These are phyloP conservation scores for Fusarium protoensiforme DNA, from an alignment of 2,329 filamentous ascomycete genomes.

Conservation along the genomic window DNA sequence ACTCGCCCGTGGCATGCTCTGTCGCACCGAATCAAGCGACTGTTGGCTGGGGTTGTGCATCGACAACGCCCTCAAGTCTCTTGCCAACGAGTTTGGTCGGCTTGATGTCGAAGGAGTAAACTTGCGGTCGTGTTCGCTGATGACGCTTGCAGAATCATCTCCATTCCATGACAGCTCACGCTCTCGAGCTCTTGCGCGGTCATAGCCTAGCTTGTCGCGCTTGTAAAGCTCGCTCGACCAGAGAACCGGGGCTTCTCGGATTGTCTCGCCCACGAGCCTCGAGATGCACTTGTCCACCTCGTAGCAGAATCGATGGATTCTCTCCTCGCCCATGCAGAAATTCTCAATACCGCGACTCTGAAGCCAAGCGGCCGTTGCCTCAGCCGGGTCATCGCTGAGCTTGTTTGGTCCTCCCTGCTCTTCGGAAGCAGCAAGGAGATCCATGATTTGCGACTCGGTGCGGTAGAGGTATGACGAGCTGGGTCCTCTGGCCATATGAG, in stretches of 20 bases:
- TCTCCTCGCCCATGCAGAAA: conserved; percentile 93
- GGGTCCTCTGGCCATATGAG: conserved; percentile 59
- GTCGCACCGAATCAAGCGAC: conserved; percentile 76
- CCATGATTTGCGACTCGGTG: conserved; percentile 86
- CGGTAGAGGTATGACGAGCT: conserved; percentile 77
- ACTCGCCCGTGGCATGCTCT: conserved; percentile 67
- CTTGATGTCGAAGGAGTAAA: conserved; percentile 53
- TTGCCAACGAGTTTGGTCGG: conserved; percentile 63
- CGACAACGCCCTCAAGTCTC: conserved; percentile 68
- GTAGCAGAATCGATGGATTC: conserved; percentile 92
- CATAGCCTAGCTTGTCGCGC: conserved; percentile 75
- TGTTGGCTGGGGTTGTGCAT: conserved; percentile 74
- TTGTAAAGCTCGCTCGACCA: conserved; percentile 93
- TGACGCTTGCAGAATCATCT: conserved; percentile 64
- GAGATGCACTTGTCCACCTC: conserved; percentile 89
- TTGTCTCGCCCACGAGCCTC: conserved; percentile 85
- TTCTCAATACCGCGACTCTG: conserved; percentile 86
- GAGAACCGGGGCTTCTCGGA: conserved; percentile 85
- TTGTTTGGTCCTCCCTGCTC: conserved; percentile 94
- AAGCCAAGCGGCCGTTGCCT: conserved; percentile 86
- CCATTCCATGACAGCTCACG: conserved; percentile 57
- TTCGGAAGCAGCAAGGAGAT: conserved; percentile 83
- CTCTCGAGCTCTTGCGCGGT: conserved; percentile 57
- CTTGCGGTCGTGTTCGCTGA: conserved; percentile 66
- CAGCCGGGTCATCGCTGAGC: conserved; percentile 93